Base-by-base conservation (phyloP, 768 basidiomycete genomes). In the Leccinum disarticulatum region DNA sequence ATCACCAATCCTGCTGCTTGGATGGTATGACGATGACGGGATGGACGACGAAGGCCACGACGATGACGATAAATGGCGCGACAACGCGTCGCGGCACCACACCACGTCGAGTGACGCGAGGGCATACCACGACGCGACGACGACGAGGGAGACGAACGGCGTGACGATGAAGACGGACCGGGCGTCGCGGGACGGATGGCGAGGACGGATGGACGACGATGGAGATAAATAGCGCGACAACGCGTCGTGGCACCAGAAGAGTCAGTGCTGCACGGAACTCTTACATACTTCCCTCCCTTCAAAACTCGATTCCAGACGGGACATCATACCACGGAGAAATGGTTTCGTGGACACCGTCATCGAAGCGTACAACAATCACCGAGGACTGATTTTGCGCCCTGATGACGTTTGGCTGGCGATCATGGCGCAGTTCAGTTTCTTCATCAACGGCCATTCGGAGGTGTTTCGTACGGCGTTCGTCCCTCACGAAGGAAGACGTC, bases 371-470 rank as follows among this genome's bases (percentile, higher is more conserved):
- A 72, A 72, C 41, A 64, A 71, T n/a, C 77, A 77, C 47, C 71
- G 72, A 2, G 66, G 73, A 1, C 71, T 83, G 36, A 67, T 79
- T 55, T 63, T 81, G 25, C 73, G 81, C 6, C 82, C 81, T 6
- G 81, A 83, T 55, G 81, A 83, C 64, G 73, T 82, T 35, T 83
- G 81, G 73, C 66, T 70, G 27, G 67, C 70, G 25, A 69, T 74
- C 68, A 36, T 75, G 51, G 63, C 66, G 15, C 78, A 80, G 59
- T 74, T 79, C 33, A 74, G 69, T 48, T 72, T 76, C 59, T 79
- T 77, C 48, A 73, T 79, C 30, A 77, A 79, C 30, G 76, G 70
- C 3, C 64, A 77, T 46, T 64, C 73, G 0, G 74, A 76, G 56
- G 64, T 61, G 3, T 63, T 80, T 15, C 75, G 77, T 19, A 64